A percentile compares a stretch with the other conserved stretches of the same genome.
Conservation (phyloP, 1,139 yeast species). For the Pichiaceae sp. region DNA sequence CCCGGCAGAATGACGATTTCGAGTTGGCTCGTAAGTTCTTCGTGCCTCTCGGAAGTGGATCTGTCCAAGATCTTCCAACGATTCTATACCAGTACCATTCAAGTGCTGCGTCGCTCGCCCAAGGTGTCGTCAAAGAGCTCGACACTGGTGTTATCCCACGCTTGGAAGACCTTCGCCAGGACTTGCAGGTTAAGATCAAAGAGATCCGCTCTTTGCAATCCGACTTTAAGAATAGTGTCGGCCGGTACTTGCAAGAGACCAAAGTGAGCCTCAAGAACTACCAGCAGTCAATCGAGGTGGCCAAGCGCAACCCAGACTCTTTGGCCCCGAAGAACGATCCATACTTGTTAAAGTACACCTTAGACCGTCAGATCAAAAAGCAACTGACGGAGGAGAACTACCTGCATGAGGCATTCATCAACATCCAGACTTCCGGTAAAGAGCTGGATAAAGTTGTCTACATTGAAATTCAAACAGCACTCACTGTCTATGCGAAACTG, state of each 20-base stretch:
- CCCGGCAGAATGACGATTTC: constrained; percentile 21
- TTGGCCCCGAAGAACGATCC: constrained; percentile 58
- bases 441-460: constrained; percentile 86
- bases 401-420: constrained; percentile 79
- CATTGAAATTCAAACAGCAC: constrained; percentile 74
- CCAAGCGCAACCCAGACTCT: constrained; percentile 23
- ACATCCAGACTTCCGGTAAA: constrained; percentile 80
- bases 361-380: constrained; percentile 70
- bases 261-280: constrained; percentile 42
- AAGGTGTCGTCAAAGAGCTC: constrained; percentile 65
- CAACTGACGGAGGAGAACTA: constrained; percentile 81
- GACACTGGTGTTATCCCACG: constrained; percentile 67
- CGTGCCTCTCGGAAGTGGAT: constrained; percentile 71
- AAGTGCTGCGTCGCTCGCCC: constrained; percentile 57
- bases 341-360: constrained; percentile 57
- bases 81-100: constrained; percentile 69
- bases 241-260: constrained; percentile 61
- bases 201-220: constrained; percentile 76
- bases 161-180: constrained; percentile 77
- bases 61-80: constrained; percentile 75
- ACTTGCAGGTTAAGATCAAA: constrained; percentile 72
- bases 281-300: constrained; percentile 35
- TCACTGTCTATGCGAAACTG: constrained; percentile 61
- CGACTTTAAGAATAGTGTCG: constrained; percentile 73
- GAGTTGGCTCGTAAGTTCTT: constrained; percentile 41